A percentile compares a stretch with the other conserved stretches of the same genome.
phyloP scores from a whole-genome alignment of 495 filamentous ascomycete species.

The Tuber borchii region DNA sequence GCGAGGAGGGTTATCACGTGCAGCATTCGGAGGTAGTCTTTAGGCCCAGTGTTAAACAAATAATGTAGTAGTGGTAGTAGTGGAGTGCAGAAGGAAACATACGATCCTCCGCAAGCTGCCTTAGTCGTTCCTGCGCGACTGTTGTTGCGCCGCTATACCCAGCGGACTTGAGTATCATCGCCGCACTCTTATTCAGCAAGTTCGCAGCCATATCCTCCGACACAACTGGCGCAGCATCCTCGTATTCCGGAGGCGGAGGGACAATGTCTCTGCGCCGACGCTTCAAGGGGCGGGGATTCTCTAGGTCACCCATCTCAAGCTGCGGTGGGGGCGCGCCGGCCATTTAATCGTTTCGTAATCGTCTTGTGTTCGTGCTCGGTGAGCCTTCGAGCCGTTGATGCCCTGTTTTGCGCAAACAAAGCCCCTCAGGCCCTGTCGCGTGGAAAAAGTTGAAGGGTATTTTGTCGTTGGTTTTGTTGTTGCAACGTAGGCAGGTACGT shows the following conservation, averaged over 20 bases:
- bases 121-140: conserved; percentile 55
- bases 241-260: conserved; percentile 20
- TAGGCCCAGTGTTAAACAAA: conserved; percentile 24
- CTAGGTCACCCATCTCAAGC: conserved; percentile 5
- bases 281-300: conserved; percentile 27
- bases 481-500: background rate
- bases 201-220: conserved; percentile 47
- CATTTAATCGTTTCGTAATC: background rate
- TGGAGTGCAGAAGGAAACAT: conserved; percentile 39
- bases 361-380: background rate
- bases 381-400: background rate
- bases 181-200: conserved; percentile 55
- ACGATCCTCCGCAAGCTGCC: conserved; percentile 59
- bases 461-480: background rate
- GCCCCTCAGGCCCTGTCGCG: background rate
- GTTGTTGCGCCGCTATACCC: conserved; percentile 57
- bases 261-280: conserved; percentile 34
- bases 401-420: background rate
- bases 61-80: conserved; percentile 30
- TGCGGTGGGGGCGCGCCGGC: background rate
- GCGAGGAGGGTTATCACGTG: conserved; percentile 56
- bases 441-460: background rate
- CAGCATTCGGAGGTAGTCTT: conserved; percentile 48
- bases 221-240: conserved; percentile 31
- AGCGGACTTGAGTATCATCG: conserved; percentile 49